Base-by-base conservation (phyloP, 805 yeast species). In the Blastobotrys terrestris region DNA sequence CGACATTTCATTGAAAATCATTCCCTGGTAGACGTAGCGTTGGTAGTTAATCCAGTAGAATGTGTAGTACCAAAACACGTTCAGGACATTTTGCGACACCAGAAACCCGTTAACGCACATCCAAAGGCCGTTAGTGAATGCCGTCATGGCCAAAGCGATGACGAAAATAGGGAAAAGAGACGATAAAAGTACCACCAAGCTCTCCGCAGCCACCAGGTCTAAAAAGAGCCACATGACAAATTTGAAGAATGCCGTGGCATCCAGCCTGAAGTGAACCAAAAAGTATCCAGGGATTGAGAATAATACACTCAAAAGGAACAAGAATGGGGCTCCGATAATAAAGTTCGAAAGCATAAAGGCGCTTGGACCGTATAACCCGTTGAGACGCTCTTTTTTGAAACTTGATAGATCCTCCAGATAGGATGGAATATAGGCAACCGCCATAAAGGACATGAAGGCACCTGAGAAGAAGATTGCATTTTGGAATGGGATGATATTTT, bases 401-500 rank as follows among this genome's bases (percentile, higher is more conserved):
- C 67, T 51, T 5, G 56, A 52, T 51, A 58, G 65, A 51, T 71
- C 75, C 55, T 71, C 75, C 16, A 72, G 55, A 52, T 63, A 71
- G 7, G 75, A 64, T 13, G 75, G 75, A 50, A 72, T 68, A 53
- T 71, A 71, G 2, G 75, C 75, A 35, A 72, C 76, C 1, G 73
- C 63, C 75, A 72, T 72, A 54, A 71, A 71, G n/a, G 73, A 70
- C 74, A 71, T 72, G 58, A 72, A 72, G 7, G 76, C 75, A n/a
- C 74, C 74, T 15, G 72, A 67, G 58, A 72, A 72, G 62, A 72
- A 72, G 1, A 68, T 60, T 14, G 71, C 71, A 50, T 64, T 67
- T 48, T 64, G 68, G 52, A 63, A 66, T 11, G 66, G 66, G 54
- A 66, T 69, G 44, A 67, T 64, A 50, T 56, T 57, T 20, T 51